phyloP scores from a whole-genome alignment of 2,329 filamentous ascomycete genomes.

The Paramyrothecium sp. region DNA sequence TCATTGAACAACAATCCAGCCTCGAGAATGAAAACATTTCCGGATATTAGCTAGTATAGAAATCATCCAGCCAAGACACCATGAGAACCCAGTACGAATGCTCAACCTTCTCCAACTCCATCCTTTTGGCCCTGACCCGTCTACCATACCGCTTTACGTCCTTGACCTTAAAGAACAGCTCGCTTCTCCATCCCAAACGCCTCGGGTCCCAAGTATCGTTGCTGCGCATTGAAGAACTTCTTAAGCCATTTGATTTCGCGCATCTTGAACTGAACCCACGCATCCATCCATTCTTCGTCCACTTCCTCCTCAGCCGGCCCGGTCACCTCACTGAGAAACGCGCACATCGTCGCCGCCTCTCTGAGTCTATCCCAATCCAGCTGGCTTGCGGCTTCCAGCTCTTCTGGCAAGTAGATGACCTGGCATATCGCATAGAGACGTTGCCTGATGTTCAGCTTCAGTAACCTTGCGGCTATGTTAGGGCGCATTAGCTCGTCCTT shows the following conservation, averaged over 20 bases:
- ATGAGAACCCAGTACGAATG: no score
- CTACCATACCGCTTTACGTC: no score
- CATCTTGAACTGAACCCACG: constrained; percentile 22
- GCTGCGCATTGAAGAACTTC: constrained; percentile 11
- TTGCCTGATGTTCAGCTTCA: constrained; percentile 14
- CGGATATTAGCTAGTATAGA: no score
- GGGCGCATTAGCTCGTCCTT: constrained; percentile 15
- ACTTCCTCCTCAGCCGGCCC: constrained; percentile 17
- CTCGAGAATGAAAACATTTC: no score
- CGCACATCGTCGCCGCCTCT: constrained; percentile 21
- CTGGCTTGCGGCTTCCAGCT: constrained; percentile 17
- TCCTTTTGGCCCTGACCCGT: no score
- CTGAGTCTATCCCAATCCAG: constrained; percentile 22
- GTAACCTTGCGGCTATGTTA: constrained; percentile 8
- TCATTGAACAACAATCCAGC: no score
- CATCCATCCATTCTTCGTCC: constrained; percentile 9
- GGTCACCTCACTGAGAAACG: constrained; percentile 19
- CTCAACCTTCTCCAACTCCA: no score
- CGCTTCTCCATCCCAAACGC: background rate
- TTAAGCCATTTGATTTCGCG: constrained; percentile 21
- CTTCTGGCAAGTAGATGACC: constrained; percentile 25
- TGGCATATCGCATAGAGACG: constrained; percentile 18
- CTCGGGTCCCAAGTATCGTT: background rate
- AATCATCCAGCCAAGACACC: no score
- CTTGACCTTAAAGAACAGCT: background rate